These are phyloP conservation scores for Solanum chacoense DNA, from an alignment of 305 asterid species.

Conservation along the genomic window DNA sequence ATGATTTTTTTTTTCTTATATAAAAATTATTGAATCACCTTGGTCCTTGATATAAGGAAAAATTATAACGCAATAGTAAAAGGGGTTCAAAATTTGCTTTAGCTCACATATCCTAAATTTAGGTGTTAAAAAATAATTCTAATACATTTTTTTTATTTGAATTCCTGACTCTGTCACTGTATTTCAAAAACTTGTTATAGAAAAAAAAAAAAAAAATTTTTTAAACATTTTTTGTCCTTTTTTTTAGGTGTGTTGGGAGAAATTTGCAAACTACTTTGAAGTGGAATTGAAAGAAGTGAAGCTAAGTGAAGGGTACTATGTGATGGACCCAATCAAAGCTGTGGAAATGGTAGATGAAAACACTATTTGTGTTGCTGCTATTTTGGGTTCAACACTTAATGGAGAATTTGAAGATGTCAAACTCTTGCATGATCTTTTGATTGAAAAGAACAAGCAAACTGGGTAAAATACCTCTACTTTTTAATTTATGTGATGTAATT, in stretches of 20 bases:
- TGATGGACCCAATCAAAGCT: slow-evolving; percentile 47
- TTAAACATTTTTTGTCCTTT: too few relatives aligned
- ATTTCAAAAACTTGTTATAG: background rate
- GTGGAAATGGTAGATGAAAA: slow-evolving; percentile 55
- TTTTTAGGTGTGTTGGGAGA: slow-evolving; percentile 48
- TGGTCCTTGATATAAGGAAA: too few relatives aligned
- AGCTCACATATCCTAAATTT: too few relatives aligned
- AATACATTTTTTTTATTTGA: background rate
- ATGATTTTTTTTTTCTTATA: too few relatives aligned
- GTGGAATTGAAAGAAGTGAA: slow-evolving; percentile 52
- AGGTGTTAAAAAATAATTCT: background rate
- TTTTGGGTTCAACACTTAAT: slow-evolving; percentile 45
- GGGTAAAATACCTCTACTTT: slow-evolving; percentile 13
- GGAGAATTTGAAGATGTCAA: slow-evolving; percentile 55
- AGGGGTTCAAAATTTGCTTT: too few relatives aligned
- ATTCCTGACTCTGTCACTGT: background rate
- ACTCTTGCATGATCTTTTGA: slow-evolving; percentile 32
- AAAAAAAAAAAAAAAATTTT: too few relatives aligned
- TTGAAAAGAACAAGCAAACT: slow-evolving; percentile 26
- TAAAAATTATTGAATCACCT: too few relatives aligned
- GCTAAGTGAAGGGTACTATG: slow-evolving; percentile 36
- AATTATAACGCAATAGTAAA: too few relatives aligned
- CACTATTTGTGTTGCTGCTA: slow-evolving; percentile 53
- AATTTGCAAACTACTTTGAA: slow-evolving; percentile 48
- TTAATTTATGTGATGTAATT: background rate